Conservation (phyloP, 2,329 filamentous ascomycete genomes). For the Davidsoniella eucalypti region DNA sequence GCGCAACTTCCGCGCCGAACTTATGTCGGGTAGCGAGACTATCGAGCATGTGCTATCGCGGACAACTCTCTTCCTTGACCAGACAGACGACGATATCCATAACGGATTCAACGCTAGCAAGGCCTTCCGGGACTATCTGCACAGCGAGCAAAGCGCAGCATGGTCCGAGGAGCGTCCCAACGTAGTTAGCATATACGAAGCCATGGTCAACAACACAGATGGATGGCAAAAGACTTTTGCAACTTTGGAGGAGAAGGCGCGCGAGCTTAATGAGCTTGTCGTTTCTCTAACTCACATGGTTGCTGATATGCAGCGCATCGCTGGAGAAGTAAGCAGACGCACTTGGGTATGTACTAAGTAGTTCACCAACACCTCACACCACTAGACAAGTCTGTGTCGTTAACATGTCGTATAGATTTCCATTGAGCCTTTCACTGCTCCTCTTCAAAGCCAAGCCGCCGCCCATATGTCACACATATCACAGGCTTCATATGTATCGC, state of each 20-base stretch:
- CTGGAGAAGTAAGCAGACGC: constrained; percentile 65
- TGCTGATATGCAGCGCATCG: constrained; percentile 71
- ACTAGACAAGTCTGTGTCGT: not conserved
- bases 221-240: constrained; percentile 75
- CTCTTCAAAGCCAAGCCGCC: constrained; percentile 7
- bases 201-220: constrained; percentile 85
- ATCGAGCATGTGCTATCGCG: constrained; percentile 80
- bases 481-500: constrained; percentile 8
- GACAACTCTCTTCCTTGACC: constrained; percentile 59
- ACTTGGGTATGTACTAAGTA: constrained; percentile 42
- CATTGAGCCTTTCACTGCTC: constrained; percentile 7
- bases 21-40: constrained; percentile 74
- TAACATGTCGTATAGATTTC: constrained; percentile 1
- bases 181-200: constrained; percentile 57
- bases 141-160: constrained; percentile 43
- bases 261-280: constrained; percentile 37
- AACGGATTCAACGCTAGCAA: constrained; percentile 62
- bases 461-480: constrained; percentile 10
- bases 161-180: constrained; percentile 46
- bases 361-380: not conserved
- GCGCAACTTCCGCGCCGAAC: constrained; percentile 61
- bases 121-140: constrained; percentile 62
- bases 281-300: constrained; percentile 58
- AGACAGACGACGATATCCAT: constrained; percentile 61
- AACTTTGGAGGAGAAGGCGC: constrained; percentile 56